Evolutionary conservation across 768 basidiomycete species (phyloP).

Genomic region (Tubosaeta sp.): DNA sequence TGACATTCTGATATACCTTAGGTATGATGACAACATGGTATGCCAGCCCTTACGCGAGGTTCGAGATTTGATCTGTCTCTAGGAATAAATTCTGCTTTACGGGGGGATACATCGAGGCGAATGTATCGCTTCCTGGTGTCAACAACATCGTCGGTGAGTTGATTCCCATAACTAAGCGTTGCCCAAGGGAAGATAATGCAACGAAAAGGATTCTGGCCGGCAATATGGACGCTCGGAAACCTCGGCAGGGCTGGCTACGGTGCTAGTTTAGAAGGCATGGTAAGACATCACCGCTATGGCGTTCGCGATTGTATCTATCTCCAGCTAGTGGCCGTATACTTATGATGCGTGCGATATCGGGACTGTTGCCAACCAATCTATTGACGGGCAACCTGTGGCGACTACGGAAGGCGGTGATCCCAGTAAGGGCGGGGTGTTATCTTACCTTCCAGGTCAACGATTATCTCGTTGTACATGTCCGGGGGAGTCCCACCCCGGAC

Average conservation of each 20-base stretch:
- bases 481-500: conserved; percentile 82
- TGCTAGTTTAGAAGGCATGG: conserved; percentile 53
- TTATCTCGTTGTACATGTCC: conserved; percentile 84
- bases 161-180: not conserved
- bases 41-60: conserved; percentile 3
- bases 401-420: conserved; percentile 58
- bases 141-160: conserved; percentile 53
- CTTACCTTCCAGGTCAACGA: conserved; percentile 76
- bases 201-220: conserved; percentile 45
- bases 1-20: conserved; percentile 35
- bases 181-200: not conserved
- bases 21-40: conserved; percentile 46
- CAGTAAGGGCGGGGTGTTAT: conserved; percentile 44
- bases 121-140: conserved; percentile 61
- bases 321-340: conserved; percentile 57
- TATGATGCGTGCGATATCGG: conserved; percentile 81
- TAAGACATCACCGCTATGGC: conserved; percentile 16
- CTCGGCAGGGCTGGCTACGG: conserved; percentile 66
- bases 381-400: conserved; percentile 62
- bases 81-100: conserved; percentile 93
- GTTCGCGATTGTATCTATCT: not conserved
- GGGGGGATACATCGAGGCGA: conserved; percentile 69
- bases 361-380: conserved; percentile 75
- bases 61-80: conserved; percentile 5
- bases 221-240: conserved; percentile 58